phyloP scores from a whole-genome alignment of 345 rosid species.

The Rhodamnia rubescens region DNA sequence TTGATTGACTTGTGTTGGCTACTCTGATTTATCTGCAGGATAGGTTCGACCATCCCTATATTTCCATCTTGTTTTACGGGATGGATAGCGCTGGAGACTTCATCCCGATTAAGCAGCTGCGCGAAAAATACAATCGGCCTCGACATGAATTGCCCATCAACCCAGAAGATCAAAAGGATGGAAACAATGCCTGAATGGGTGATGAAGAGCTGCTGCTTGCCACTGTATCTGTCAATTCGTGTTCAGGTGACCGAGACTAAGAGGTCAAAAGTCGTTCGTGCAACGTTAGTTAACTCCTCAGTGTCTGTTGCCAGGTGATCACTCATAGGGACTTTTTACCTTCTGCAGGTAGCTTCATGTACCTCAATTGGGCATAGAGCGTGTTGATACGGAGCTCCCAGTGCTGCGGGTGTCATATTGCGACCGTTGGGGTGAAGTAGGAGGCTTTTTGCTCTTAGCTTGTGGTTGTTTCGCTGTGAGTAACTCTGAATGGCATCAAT shows the following conservation, averaged over 20 bases:
- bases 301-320: not conserved
- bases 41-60: constrained; percentile 83
- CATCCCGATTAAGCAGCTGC: constrained; percentile 85
- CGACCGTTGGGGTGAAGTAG: not conserved
- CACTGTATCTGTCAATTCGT: not conserved
- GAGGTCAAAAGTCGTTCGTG: not conserved
- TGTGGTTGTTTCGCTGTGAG: not conserved
- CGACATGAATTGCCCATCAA: constrained; percentile 63
- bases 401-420: not conserved
- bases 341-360: not conserved
- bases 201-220: not conserved
- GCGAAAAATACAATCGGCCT: constrained; percentile 68
- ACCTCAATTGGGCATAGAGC: not conserved
- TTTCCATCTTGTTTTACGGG: constrained; percentile 77
- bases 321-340: not conserved
- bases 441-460: not conserved
- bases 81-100: constrained; percentile 79
- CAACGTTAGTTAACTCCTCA: not conserved
- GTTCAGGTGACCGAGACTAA: not conserved
- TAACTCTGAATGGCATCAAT: not conserved
- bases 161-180: constrained; percentile 39
- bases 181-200: not conserved
- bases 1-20: not conserved
- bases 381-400: not conserved
- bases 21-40: constrained; percentile 34